Conservation (phyloP, 1,284 basidiomycete species). For the Hemileia vastatrix region DNA sequence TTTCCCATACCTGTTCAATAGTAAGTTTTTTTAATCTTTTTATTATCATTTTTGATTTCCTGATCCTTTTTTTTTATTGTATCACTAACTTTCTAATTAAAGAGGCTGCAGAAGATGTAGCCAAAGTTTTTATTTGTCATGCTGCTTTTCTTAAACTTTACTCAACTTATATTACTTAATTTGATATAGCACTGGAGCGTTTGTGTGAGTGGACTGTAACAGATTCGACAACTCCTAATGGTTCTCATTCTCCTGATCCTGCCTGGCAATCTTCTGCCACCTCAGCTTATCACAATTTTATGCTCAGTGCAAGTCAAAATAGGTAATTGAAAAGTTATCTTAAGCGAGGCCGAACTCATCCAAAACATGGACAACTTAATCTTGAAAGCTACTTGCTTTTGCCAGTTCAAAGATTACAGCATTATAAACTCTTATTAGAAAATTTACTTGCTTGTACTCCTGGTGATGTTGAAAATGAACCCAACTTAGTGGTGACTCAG, state of each 20-base stretch:
- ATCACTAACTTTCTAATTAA: too few relatives aligned
- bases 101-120: constrained; percentile 65
- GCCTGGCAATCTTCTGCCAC: constrained; percentile 35
- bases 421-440: constrained; percentile 67
- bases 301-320: constrained; percentile 23
- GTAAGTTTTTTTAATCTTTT: too few relatives aligned
- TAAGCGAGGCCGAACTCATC: constrained; percentile 47
- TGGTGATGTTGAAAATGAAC: too few relatives aligned
- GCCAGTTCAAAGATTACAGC: constrained; percentile 89
- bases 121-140: constrained; percentile 79
- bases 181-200: constrained; percentile 77
- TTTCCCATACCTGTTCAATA: too few relatives aligned
- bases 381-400: constrained; percentile 87
- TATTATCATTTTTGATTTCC: too few relatives aligned
- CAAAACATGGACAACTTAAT: constrained; percentile 89
- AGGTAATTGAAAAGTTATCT: constrained; percentile 33
- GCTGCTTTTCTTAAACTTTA: constrained; percentile 97
- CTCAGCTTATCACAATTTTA: constrained; percentile 23
- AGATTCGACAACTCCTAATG: constrained; percentile 40
- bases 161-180: constrained; percentile 91
- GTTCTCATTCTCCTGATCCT: constrained; percentile 42
- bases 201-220: constrained; percentile 62
- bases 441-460: constrained; percentile 27
- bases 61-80: too few relatives aligned
- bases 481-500: constrained; percentile 57